A percentile compares a stretch with the other conserved stretches of the same genome.
These are phyloP conservation scores for Drosera spatulata DNA, from an alignment of 179 eudicot genomes.

Conservation along the genomic window DNA sequence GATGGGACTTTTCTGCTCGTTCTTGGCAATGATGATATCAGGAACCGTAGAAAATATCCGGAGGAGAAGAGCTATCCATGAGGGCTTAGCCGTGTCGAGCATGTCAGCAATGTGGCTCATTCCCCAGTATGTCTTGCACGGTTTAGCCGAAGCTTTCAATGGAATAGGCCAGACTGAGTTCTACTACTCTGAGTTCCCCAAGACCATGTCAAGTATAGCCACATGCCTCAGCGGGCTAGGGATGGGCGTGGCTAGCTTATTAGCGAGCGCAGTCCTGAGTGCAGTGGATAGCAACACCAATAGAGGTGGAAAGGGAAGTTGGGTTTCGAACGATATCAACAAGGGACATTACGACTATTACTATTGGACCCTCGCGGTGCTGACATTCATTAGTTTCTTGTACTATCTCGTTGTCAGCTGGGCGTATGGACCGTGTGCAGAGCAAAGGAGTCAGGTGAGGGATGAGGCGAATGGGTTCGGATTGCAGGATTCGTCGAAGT, in stretches of 20 bases:
- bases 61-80: constrained; percentile 30
- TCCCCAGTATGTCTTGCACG: constrained; percentile 34
- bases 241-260: constrained; percentile 46
- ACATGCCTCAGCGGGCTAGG: constrained; percentile 43
- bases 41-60: constrained; percentile 55
- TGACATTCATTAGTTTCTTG: constrained; percentile 43
- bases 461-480: constrained; percentile 14
- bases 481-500: constrained; percentile 9
- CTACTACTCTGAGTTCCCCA: constrained; percentile 69
- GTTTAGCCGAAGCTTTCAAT: constrained; percentile 74
- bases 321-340: constrained; percentile 56
- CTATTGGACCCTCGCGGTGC: constrained; percentile 43
- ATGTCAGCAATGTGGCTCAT: constrained; percentile 84
- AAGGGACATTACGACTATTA: constrained; percentile 58
- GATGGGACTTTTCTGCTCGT: constrained; percentile 46
- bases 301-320: constrained; percentile 42
- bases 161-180: constrained; percentile 74
- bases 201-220: constrained; percentile 78
- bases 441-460: constrained; percentile 15
- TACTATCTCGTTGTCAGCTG: constrained; percentile 50
- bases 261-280: constrained; percentile 51
- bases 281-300: constrained; percentile 22
- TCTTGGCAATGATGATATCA: constrained; percentile 36
- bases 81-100: constrained; percentile 21
- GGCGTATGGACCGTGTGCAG: constrained; percentile 55